Conservation (phyloP, 2,329 filamentous ascomycete genomes). For the Calonectria hawksworthii region DNA sequence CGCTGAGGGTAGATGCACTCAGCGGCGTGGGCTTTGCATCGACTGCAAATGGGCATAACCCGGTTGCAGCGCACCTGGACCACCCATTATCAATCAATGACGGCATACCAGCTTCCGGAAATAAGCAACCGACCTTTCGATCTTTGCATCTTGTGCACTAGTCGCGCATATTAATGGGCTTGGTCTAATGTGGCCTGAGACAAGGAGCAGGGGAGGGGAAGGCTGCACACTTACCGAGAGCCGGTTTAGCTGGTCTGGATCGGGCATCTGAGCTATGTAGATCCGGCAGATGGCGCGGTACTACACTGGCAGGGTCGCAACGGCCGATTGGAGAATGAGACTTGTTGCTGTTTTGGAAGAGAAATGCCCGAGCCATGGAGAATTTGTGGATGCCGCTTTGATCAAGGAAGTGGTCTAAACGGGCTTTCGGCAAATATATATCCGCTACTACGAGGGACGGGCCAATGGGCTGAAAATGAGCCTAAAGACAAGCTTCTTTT, state of each 20-base stretch:
- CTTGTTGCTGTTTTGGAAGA: neutral
- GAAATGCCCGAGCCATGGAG: neutral
- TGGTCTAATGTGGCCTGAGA: neutral
- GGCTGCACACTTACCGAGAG: slow-evolving; percentile 38
- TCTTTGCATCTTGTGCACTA: slow-evolving; percentile 47
- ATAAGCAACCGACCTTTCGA: slow-evolving; percentile 36
- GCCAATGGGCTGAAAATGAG: neutral
- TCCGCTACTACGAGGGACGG: neutral
- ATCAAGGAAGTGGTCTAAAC: neutral
- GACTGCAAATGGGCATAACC: slow-evolving; percentile 45
- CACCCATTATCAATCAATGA: neutral
- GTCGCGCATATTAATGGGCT: neutral
- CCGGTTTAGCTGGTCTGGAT: slow-evolving; percentile 41
- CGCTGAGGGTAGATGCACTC: slow-evolving; percentile 47
- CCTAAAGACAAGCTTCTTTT: neutral
- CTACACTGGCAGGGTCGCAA: slow-evolving; percentile 10
- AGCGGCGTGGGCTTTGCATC: slow-evolving; percentile 43
- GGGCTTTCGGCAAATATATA: slow-evolving; percentile 22
- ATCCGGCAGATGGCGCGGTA: slow-evolving; percentile 1
- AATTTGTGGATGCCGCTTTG: neutral
- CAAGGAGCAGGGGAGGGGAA: slow-evolving; percentile 5
- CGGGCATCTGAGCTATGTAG: slow-evolving; percentile 15
- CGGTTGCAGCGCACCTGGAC: slow-evolving; percentile 47
- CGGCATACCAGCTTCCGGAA: neutral
- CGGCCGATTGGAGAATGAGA: neutral